phyloP scores from a whole-genome alignment of 164 flowering plant species.

The Chimonanthus salicifolius region DNA sequence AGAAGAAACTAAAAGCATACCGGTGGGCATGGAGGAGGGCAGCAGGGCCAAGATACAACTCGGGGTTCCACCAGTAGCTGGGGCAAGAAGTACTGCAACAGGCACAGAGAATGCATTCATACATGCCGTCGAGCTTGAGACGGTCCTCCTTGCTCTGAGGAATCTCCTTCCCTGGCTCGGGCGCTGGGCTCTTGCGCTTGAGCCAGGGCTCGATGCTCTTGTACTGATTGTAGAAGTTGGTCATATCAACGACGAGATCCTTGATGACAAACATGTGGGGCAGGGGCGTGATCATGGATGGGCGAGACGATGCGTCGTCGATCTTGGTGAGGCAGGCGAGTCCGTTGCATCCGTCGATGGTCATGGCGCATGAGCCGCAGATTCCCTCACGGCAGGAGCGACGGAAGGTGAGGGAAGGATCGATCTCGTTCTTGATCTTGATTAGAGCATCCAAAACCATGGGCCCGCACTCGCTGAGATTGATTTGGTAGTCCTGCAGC shows the following conservation, averaged over 20 bases:
- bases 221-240: conserved; percentile 95
- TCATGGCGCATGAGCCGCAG: conserved; percentile 99
- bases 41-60: conserved; percentile 95
- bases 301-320: conserved; percentile 15
- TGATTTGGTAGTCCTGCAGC: conserved; percentile 64
- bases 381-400: conserved; percentile 97
- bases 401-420: conserved; percentile 85
- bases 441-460: conserved; percentile 97
- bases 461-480: conserved; percentile 90
- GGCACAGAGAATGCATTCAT: conserved; percentile 95
- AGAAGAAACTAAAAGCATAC: conserved; percentile 25
- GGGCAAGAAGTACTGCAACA: conserved; percentile 98
- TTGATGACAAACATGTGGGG: conserved; percentile 99
- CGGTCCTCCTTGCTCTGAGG: conserved; percentile 83
- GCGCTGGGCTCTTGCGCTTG: conserved; percentile 71
- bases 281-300: conserved; percentile 67
- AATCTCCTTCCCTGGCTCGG: conserved; percentile 66
- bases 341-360: conserved; percentile 91
- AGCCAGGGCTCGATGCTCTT: conserved; percentile 99
- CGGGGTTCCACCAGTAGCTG: conserved; percentile 99
- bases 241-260: conserved; percentile 98
- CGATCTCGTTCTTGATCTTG: conserved; percentile 96
- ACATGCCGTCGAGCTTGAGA: conserved; percentile 95
- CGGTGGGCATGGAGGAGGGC: conserved; percentile 93
- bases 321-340: conserved; percentile 94